Percentiles rank a stretch among this genome's conserved stretches.
Conservation (phyloP, 106 monocot genomes). For the Allium sativum region DNA sequence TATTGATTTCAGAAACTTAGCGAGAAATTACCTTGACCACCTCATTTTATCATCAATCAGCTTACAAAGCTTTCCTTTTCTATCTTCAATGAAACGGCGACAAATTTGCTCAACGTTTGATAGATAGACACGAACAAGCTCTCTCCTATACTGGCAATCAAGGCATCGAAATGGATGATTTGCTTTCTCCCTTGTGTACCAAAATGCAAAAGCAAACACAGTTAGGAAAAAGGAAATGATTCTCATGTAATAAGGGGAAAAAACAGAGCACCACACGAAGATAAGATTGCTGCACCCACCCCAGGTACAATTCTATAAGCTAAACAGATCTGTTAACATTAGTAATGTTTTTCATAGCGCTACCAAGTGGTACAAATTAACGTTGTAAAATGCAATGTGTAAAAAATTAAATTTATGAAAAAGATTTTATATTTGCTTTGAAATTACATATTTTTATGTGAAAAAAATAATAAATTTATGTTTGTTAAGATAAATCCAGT, state of each 20-base stretch:
- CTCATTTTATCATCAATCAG: conserved; percentile 68
- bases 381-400: no score
- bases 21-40: conserved; percentile 63
- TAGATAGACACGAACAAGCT: conserved; percentile 74
- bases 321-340: not conserved
- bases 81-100: conserved; percentile 71
- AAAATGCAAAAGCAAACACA: conserved; percentile 20
- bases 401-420: no score
- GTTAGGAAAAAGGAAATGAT: conserved; percentile 15
- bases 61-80: conserved; percentile 60
- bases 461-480: no score
- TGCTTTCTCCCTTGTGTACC: conserved; percentile 69
- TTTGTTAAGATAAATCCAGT: no score
- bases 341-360: no score
- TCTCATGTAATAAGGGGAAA: not conserved
- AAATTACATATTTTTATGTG: no score
- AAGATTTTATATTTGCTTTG: no score
- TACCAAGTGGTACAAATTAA: no score
- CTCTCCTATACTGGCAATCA: conserved; percentile 77
- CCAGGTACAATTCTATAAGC: not conserved
- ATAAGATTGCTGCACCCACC: not conserved
- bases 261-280: not conserved
- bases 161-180: conserved; percentile 88
- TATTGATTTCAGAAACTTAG: no score
- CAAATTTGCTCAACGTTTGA: conserved; percentile 91